Conservation (phyloP, 2,329 filamentous ascomycete genomes). For the Fusarium concolor region DNA sequence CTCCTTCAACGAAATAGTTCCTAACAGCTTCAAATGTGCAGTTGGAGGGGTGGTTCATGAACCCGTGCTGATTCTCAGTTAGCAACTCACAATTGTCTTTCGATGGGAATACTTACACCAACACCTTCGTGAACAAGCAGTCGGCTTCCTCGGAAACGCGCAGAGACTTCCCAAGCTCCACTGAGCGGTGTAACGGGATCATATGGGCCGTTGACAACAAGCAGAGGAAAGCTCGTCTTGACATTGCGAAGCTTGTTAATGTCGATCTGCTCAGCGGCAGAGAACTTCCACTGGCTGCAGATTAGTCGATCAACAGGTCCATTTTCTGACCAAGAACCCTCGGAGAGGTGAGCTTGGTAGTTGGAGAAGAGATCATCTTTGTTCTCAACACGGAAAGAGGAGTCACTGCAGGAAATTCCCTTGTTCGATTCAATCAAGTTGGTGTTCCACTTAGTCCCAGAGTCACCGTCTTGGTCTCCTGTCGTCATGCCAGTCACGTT, state of each 20-base stretch:
- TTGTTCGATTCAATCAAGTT: neutral
- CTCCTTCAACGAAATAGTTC: neutral
- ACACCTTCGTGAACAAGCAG: constrained; percentile 14
- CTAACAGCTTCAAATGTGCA: neutral
- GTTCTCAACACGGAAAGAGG: neutral
- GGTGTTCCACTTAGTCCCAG: neutral
- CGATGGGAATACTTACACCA: neutral
- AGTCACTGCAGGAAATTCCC: neutral
- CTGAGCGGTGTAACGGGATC: neutral
- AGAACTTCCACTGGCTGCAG: constrained; percentile 7
- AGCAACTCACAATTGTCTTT: neutral
- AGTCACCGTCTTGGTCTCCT: rapidly evolving
- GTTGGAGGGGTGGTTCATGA: neutral
- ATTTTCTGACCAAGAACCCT: neutral
- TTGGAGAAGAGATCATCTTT: constrained; percentile 8
- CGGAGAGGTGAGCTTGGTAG: constrained; percentile 5
- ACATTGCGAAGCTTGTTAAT: constrained; percentile 4
- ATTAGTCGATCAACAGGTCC: rapidly evolving
- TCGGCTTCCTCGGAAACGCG: constrained; percentile 5
- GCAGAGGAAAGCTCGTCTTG: neutral
- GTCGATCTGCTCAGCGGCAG: neutral
- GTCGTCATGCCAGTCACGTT: neutral
- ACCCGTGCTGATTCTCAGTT: neutral
- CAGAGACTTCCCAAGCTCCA: neutral
- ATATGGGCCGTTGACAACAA: constrained; percentile 1